Conservation (phyloP, 768 basidiomycete species). For the Mycena vitilis region DNA sequence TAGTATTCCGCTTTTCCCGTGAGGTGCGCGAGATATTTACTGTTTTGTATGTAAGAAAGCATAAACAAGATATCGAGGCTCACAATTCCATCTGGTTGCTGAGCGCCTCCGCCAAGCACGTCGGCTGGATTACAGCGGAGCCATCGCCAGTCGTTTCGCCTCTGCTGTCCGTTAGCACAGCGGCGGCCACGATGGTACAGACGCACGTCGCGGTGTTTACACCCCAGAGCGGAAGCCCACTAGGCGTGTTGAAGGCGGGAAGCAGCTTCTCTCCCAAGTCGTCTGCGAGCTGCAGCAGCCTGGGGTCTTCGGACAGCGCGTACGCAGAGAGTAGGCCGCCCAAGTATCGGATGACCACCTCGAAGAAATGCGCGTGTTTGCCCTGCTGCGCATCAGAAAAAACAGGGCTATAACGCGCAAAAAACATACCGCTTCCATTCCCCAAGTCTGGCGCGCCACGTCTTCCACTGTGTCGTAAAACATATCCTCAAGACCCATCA, state of each 20-base stretch:
- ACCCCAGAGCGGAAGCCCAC: constrained; percentile 66
- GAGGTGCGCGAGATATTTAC: constrained; percentile 63
- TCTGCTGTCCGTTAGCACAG: constrained; percentile 4
- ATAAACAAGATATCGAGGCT: neutral
- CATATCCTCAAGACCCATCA: constrained; percentile 79
- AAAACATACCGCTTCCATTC: constrained; percentile 13
- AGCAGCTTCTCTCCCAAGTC: constrained; percentile 68
- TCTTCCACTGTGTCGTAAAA: constrained; percentile 70
- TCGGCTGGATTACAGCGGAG: neutral
- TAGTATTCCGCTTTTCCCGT: constrained; percentile 56
- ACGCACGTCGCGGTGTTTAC: constrained; percentile 63
- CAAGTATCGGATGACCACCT: constrained; percentile 40
- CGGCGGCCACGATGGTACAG: constrained; percentile 31
- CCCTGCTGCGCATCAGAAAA: constrained; percentile 10
- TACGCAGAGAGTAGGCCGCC: constrained; percentile 34
- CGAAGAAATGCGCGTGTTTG: constrained; percentile 30
- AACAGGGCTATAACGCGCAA: neutral
- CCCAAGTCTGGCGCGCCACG: constrained; percentile 43
- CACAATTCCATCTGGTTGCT: constrained; percentile 59
- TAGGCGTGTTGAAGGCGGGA: constrained; percentile 66
- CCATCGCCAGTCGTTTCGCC: constrained; percentile 11
- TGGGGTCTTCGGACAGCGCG: constrained; percentile 38
- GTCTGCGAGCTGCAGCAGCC: constrained; percentile 63
- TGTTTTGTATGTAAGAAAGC: neutral
- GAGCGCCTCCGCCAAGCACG: constrained; percentile 54